phyloP scores from a whole-genome alignment of 1,284 basidiomycete species.

The Erythrobasidium hasegawianum region DNA sequence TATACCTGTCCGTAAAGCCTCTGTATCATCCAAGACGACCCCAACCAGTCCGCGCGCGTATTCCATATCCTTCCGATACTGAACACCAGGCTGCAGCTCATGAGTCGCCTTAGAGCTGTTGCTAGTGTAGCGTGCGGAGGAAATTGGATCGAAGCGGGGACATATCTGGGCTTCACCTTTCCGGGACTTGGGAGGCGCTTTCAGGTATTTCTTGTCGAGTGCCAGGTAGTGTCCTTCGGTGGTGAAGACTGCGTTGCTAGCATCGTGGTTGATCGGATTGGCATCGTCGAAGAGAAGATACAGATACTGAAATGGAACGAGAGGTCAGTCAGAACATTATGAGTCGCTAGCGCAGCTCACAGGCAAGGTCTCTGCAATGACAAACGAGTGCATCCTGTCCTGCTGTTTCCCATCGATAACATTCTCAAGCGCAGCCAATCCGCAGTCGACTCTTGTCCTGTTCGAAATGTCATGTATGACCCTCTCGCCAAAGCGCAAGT shows the following conservation, averaged over 20 bases:
- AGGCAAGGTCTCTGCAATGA: slow-evolving; percentile 68
- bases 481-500: slow-evolving; percentile 81
- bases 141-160: slow-evolving; percentile 35
- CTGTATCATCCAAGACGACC: slow-evolving; percentile 23
- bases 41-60: slow-evolving; percentile 40
- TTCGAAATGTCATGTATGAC: slow-evolving; percentile 69
- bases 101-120: slow-evolving; percentile 9
- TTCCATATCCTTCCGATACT: slow-evolving; percentile 40
- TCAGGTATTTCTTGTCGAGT: slow-evolving; percentile 49
- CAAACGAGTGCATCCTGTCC: slow-evolving; percentile 64
- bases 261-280: slow-evolving; percentile 66
- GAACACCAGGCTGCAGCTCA: slow-evolving; percentile 28
- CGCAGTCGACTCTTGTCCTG: slow-evolving; percentile 75
- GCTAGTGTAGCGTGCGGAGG: slow-evolving; percentile 5
- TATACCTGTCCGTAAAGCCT: slow-evolving; percentile 35
- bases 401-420: slow-evolving; percentile 71
- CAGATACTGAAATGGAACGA: slow-evolving; percentile 63
- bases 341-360: slow-evolving; percentile 51
- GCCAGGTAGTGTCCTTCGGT: slow-evolving; percentile 88
- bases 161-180: slow-evolving; percentile 28
- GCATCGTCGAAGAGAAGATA: slow-evolving; percentile 85
- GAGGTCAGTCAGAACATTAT: not conserved
- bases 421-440: slow-evolving; percentile 74
- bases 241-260: slow-evolving; percentile 78
- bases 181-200: slow-evolving; percentile 9